These are phyloP conservation scores for Hypomyces perniciosus DNA, from an alignment of 2,329 filamentous ascomycete species.

Conservation along the genomic window DNA sequence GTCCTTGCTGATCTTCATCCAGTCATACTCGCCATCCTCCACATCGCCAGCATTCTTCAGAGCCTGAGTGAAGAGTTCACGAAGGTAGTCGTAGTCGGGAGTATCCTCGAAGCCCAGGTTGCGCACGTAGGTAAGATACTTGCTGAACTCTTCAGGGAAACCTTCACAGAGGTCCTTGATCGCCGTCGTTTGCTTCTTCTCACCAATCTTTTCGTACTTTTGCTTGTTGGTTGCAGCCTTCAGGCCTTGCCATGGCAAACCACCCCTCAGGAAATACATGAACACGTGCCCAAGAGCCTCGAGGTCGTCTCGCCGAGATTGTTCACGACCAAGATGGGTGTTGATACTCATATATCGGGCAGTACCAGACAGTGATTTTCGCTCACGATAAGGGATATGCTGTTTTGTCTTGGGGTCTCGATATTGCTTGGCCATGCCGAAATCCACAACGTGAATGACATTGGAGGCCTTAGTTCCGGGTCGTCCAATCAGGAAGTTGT, in stretches of 20 bases:
- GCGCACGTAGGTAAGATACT: slow-evolving; percentile 94
- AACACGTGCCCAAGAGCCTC: slow-evolving; percentile 77
- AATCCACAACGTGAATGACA: slow-evolving; percentile 97
- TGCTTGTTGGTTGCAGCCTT: slow-evolving; percentile 80
- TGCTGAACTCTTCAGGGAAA: slow-evolving; percentile 95
- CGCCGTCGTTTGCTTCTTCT: slow-evolving; percentile 97
- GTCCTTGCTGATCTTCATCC: slow-evolving; percentile 91
- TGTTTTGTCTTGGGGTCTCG: slow-evolving; percentile 98
- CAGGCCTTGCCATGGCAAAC: slow-evolving; percentile 65
- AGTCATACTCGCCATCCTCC: slow-evolving; percentile 98
- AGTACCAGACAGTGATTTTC: slow-evolving; percentile 93
- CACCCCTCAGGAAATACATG: slow-evolving; percentile 68
- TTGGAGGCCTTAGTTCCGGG: slow-evolving; percentile 91
- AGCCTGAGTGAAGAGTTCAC: slow-evolving; percentile 92
- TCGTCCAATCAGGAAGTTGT: slow-evolving; percentile 96
- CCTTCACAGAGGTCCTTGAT: slow-evolving; percentile 97
- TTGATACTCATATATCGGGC: slow-evolving; percentile 99
- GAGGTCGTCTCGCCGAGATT: slow-evolving; percentile 91
- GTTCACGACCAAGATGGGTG: slow-evolving; percentile 92
- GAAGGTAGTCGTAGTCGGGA: slow-evolving; percentile 95
- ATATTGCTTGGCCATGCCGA: slow-evolving; percentile 99
- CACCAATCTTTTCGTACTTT: slow-evolving; percentile 99
- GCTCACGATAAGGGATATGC: slow-evolving; percentile 94
- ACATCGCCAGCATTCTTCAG: slow-evolving; percentile 91
- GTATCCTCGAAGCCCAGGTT: slow-evolving; percentile 98